Base-by-base conservation (phyloP, 805 yeast genomes). In the Starmerella davenportii region DNA sequence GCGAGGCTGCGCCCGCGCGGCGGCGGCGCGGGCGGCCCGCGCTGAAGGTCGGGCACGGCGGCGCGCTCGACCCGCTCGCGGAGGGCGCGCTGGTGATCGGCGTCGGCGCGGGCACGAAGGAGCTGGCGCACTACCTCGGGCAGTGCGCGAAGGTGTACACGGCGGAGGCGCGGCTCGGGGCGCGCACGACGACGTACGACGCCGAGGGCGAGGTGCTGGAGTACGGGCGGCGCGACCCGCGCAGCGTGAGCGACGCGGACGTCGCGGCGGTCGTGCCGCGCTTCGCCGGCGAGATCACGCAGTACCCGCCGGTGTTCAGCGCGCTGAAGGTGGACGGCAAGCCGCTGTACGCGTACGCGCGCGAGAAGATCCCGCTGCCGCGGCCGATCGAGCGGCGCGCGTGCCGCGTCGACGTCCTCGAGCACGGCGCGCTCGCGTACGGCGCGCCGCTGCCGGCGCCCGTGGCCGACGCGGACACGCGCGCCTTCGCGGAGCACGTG, bases 11-110 rank as follows among this genome's bases (percentile, higher is more conserved):
- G 25, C 37, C 30, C 17, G 34, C 33, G 27, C 16, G 9, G 2
- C 35, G 38, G 2, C 20, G 38, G 20, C 14, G 46, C 20, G 20
- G 37, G n/a, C 36, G 30, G 21, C 39, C 43, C 21, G 47, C 41
- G 30, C 74, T 85, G 25, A 90, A 90, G 52, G 77, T 87, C 65
- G 99, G 99, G 1, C 99, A 90, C 57, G 99, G 98, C 16, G 99
- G 99, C 8, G 90, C 99, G 0, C 63, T 90, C 29, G 99, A 90
- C 52, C 95, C 96, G 0, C 59, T 80, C 32, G 99, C 99, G 0
- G 74, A 84, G n/a, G 99, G 99, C 9, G 85, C 87, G 1, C 57
- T 63, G 25, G 87, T 92, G 2, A 66, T 90, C 39, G 99, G 98
- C 4, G 71, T 90, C n/a, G 95, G 95, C 4, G 45, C 65, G 1